Evolutionary conservation across 495 filamentous ascomycete genomes (phyloP), one percentile per base, ranked within the genome.

Genomic region (Corynascus novoguineensis): DNA sequence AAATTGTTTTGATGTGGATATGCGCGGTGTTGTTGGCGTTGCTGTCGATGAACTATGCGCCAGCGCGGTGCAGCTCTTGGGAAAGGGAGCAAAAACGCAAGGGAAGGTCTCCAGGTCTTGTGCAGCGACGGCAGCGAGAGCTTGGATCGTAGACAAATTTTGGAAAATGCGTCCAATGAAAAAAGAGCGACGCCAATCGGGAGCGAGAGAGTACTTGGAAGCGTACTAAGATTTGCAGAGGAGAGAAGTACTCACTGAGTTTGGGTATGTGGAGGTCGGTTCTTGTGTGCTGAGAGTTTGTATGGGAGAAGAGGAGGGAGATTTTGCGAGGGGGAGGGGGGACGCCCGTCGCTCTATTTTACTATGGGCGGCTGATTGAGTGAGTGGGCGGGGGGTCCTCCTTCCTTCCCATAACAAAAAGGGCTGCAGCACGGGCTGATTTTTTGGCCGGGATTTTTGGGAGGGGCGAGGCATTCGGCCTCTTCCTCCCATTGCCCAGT

Each of bases 351-450:
- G 68, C 70, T 68, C 73, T 75, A 79, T 81, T 83, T 83, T 82
- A 83, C 78, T 82, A 80, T 78, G 75, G 70, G 73, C 73, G 72
- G 70, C 76, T 77, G 74, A 75, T 78, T 79, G 76, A 75, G 73
- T 66, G 72, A 68, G 65, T 65, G 68, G 65, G 60, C 53, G 59
- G 64, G 61, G 57, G 59, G 37, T 47, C 50, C 49, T 61, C 63
- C 60, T 62, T 82, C 79, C 63, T 64, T 54, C 60, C 62, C 59
- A 66, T 60, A 70, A 71, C 67, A 68, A 71, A 71, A 71, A 70
- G 57, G 31, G 63, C 55, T 61, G 66, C 60, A 61, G 58, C 60
- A 61, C 60, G 66, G 66, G 64, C 63, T 68, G 64, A 67, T 69
- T 67, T 68, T 64, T 65, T 60, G 60, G 53, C 56, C 57, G 59